phyloP scores from a whole-genome alignment of 306 rosid species.

The Sechiopsis laciniata region DNA sequence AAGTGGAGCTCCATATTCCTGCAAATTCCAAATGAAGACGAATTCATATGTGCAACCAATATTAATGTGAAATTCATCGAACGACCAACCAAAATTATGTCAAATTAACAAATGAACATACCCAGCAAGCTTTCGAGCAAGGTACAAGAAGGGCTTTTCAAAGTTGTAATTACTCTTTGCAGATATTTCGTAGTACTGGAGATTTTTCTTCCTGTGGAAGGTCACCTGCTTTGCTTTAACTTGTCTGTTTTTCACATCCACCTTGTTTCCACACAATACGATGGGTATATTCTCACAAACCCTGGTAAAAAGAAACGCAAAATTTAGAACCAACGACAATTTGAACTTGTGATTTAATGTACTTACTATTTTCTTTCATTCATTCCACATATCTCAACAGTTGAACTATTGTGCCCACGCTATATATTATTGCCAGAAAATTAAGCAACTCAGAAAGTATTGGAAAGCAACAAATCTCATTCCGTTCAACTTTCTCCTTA shows the following conservation, averaged over 20 bases:
- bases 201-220: slow-evolving; percentile 64
- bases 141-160: slow-evolving; percentile 68
- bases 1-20: slow-evolving; percentile 74
- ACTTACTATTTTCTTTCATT: background rate
- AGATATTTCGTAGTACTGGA: slow-evolving; percentile 66
- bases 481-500: background rate
- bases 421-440: background rate
- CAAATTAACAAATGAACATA: slow-evolving; percentile 21
- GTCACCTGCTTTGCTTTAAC: slow-evolving; percentile 78
- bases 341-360: too few species aligned
- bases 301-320: slow-evolving; percentile 26
- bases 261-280: slow-evolving; percentile 73
- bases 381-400: background rate
- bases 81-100: background rate
- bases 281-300: slow-evolving; percentile 74
- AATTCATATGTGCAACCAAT: background rate
- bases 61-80: background rate
- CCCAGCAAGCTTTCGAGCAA: slow-evolving; percentile 90
- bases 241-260: slow-evolving; percentile 73
- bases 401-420: background rate
- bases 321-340: background rate
- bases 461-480: slow-evolving; percentile 14
- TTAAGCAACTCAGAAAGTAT: background rate
- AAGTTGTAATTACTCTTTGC: slow-evolving; percentile 72
- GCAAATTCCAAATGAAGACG: slow-evolving; percentile 22